phyloP scores from a whole-genome alignment of 495 filamentous ascomycete genomes.

The Tirmania nivea region DNA sequence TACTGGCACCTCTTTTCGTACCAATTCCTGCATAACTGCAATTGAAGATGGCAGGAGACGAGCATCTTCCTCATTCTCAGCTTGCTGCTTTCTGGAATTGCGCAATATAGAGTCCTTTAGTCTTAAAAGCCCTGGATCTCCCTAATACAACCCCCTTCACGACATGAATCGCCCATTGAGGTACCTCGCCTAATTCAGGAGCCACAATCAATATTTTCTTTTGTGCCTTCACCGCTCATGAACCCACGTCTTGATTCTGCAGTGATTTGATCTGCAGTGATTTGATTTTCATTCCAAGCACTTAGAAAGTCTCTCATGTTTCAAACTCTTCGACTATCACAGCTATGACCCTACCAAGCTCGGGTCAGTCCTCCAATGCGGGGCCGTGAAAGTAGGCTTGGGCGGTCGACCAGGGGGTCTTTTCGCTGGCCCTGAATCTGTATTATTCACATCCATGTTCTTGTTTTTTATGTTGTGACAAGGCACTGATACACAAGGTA shows the following conservation, averaged over 20 bases:
- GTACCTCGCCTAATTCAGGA: neutral
- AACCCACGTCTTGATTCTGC: neutral
- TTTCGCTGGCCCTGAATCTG: neutral
- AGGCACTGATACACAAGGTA: too few relatives aligned
- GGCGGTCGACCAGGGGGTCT: neutral
- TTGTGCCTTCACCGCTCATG: neutral
- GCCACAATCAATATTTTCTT: neutral
- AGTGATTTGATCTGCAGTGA: too few relatives aligned
- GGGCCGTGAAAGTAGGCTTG: neutral
- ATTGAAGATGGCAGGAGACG: too few relatives aligned
- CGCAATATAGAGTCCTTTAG: too few relatives aligned
- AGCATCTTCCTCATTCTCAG: too few relatives aligned
- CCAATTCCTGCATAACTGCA: too few relatives aligned
- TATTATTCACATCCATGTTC: too few relatives aligned
- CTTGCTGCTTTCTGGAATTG: too few relatives aligned
- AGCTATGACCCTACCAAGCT: neutral
- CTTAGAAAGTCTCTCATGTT: neutral
- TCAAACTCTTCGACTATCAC: neutral
- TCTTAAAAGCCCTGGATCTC: neutral
- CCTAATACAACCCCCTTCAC: neutral
- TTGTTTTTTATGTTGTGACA: too few relatives aligned
- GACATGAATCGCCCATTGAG: neutral
- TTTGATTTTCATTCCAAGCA: neutral
- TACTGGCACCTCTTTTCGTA: neutral
- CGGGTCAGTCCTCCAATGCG: neutral